Percentiles rank a stretch among this genome's conserved stretches.
phyloP scores from a whole-genome alignment of 164 flowering plant species.

The Chloranthus sessilifolius region DNA sequence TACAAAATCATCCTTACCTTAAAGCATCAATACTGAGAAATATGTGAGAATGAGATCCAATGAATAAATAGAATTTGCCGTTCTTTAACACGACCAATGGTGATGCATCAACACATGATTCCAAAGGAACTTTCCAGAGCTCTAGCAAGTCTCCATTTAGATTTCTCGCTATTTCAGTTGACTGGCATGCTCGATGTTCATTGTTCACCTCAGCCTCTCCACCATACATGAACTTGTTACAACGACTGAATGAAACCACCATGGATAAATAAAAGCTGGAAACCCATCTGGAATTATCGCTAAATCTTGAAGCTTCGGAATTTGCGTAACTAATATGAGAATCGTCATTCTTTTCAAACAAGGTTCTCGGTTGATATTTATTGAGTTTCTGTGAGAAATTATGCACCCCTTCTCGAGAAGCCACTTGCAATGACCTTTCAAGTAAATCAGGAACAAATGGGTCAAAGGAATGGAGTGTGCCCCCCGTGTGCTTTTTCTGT shows the following conservation, averaged over 20 bases:
- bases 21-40: constrained; percentile 63
- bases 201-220: constrained; percentile 18
- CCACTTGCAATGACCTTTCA: constrained; percentile 5
- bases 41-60: constrained; percentile 81
- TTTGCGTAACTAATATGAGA: constrained; percentile 24
- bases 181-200: constrained; percentile 20
- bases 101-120: constrained; percentile 95
- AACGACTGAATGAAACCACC: constrained; percentile 55
- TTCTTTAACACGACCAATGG: constrained; percentile 57
- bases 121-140: constrained; percentile 73
- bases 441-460: background rate
- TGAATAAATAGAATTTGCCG: constrained; percentile 40
- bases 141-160: constrained; percentile 33
- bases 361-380: background rate
- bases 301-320: constrained; percentile 9
- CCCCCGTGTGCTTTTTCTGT: constrained; percentile 15
- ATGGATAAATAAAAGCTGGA: constrained; percentile 12
- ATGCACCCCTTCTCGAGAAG: background rate
- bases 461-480: constrained; percentile 4
- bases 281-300: constrained; percentile 25
- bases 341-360: constrained; percentile 8
- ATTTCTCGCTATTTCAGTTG: constrained; percentile 29
- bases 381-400: background rate
- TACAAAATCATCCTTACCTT: constrained; percentile 47
- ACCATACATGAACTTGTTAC: constrained; percentile 54